Base-by-base conservation (phyloP, 495 filamentous ascomycete genomes). In the Aspergillus campestris region DNA sequence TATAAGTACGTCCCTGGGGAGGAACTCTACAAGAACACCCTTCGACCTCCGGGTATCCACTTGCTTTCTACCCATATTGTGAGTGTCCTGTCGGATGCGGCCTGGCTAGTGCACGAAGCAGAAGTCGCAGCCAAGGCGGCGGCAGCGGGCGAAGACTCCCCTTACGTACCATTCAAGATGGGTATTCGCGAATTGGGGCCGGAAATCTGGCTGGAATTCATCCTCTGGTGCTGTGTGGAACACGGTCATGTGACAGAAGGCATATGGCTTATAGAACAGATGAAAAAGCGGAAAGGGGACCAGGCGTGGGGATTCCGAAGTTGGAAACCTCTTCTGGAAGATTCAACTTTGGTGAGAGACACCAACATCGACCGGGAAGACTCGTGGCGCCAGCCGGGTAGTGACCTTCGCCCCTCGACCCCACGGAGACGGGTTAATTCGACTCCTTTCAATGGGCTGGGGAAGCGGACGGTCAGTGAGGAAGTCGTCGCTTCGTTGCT, bases 151-250 rank as follows among this genome's bases (percentile, higher is more conserved):
- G 60, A 76, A 34, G 71, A 75, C 10, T 68, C 77, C 8, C 78
- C 75, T 1, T 76, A 68, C 24, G 53, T 72, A 4, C 64, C 68
- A 12, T 72, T 72, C 50, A 74, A 72, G 33, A 61, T 76, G 18
- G 61, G 65, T 18, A 60, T 80, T n/a, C 63, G 67, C 39, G 71
- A 75, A 32, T 56, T 83, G 3, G 73, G 73, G 1, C 72, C 74
- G 13, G 76, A 81, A 45, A 63, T 84, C 14, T 85, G 81, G 81
- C 57, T 85, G 2, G 81, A 85, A 50, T 64, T 84, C 9, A 68
- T 84, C 37, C 66, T 85, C 7, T 85, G 80, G 81, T 77, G 74
- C 45, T 85, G 81, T 53, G 66, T 83, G 24, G 78, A 83, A 52
- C 75, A 79, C 47, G 75, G 75, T 6, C 79, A 77, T 64, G 56